Base-by-base conservation (phyloP, 768 basidiomycete species). In the Tricholoma terreum region DNA sequence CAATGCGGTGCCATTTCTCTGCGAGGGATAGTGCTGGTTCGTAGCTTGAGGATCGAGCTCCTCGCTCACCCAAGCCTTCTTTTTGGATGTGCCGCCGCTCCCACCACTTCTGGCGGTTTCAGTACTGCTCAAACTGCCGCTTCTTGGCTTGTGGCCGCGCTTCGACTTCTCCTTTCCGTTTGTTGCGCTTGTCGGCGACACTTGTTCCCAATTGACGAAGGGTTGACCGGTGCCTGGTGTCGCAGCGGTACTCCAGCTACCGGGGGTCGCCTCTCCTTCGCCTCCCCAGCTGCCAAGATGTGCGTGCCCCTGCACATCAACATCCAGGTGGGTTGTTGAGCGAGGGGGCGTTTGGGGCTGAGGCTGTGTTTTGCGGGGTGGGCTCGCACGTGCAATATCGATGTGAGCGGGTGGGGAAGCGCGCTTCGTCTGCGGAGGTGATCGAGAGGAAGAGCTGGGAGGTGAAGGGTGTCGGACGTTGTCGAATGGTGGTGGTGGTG, bases 201-300 rank as follows among this genome's bases (percentile, higher is more conserved):
- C 36, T 15, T 58, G 57, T n/a, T 53, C 57, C 58, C 58, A 60
- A 6, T 59, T 64, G 40, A 45, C 56, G 31, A 55, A 61, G 17
- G 65, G 67, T 24, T 53, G 55, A 38, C 55, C 38, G 45, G 79
- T 74, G 0, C 90, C 90, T 3, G 90, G 89, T 0, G 90, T 90
- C 4, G 89, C 89, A 11, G 81, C 79, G 0, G 86, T 90, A 61
- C 87, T 90, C 90, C 90, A 92, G 40, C 75, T 77, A 2, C 82
- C 85, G 24, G 85, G 83, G 15, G 76, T 83, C 12, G 73, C 69
- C 4, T 77, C 67, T 58, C 70, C 60, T 40, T 61, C 61, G 22
- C 64, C 61, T 43, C 55, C 60, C 61, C 60, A 65, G 31, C 48
- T 43, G 33, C 62, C 63, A 17, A 61, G 59, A 21, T 60, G 48